A percentile compares a stretch with the other conserved stretches of the same genome.
Conservation (phyloP, 1,284 basidiomycete species). For the Tylopilus sp. region DNA sequence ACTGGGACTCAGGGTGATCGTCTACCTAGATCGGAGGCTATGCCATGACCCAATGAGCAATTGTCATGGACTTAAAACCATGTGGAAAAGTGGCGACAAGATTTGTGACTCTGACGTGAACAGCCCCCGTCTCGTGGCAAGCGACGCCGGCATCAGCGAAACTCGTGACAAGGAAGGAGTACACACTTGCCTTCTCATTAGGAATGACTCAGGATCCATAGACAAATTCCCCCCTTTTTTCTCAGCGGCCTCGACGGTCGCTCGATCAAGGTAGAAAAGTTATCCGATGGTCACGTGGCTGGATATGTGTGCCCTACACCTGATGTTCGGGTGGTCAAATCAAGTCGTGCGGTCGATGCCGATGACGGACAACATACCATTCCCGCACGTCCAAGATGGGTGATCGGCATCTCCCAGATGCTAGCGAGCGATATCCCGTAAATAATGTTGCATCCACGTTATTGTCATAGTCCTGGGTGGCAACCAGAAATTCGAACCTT, state of each 20-base stretch:
- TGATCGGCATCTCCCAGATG: slow-evolving; percentile 18
- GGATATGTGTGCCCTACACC: background rate
- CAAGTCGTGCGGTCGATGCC: background rate
- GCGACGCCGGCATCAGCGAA: slow-evolving; percentile 1
- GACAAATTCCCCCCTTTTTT: background rate
- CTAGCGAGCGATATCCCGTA: slow-evolving; percentile 14
- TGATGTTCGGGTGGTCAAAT: too few relatives aligned
- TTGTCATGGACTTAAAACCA: slow-evolving; percentile 1
- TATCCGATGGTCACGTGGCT: background rate
- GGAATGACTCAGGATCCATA: slow-evolving; percentile 1
- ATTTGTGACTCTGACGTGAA: background rate
- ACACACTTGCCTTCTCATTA: background rate
- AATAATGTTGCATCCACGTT: slow-evolving; percentile 6
- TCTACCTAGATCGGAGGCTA: slow-evolving; percentile 2
- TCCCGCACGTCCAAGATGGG: background rate
- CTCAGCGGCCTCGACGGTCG: background rate
- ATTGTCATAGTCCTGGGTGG: background rate
- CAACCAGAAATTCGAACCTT: too few relatives aligned
- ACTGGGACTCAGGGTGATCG: background rate
- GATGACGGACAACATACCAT: background rate
- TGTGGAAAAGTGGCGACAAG: background rate
- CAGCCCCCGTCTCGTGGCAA: slow-evolving; percentile 3
- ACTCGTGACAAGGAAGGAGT: background rate
- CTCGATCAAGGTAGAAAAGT: background rate
- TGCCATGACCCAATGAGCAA: background rate